These are phyloP conservation scores for Citrus medica DNA, from an alignment of 345 rosid genomes.

Conservation along the genomic window DNA sequence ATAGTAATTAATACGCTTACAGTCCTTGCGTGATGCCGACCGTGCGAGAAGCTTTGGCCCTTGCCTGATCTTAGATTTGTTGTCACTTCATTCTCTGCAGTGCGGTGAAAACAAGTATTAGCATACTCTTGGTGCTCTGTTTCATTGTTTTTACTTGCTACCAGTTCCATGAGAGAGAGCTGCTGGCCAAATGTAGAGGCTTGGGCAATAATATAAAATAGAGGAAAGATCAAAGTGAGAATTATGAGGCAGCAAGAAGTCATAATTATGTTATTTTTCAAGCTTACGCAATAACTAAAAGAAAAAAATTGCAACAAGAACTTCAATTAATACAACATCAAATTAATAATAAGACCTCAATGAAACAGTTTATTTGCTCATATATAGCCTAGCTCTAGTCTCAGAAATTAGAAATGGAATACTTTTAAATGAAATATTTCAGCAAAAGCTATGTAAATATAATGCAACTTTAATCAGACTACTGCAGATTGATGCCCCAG, in stretches of 20 bases:
- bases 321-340: no score
- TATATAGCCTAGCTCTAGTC: background rate
- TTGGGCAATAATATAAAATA: background rate
- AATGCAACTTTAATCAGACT: background rate
- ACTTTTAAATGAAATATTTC: background rate
- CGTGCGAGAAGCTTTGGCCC: constrained; percentile 14
- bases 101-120: background rate
- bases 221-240: constrained; percentile 16
- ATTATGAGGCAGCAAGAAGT: constrained; percentile 16
- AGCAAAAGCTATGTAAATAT: background rate
- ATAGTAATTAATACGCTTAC: constrained; percentile 16
- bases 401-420: background rate
- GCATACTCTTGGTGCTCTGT: background rate
- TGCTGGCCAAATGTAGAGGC: background rate
- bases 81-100: constrained; percentile 13
- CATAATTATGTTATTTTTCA: background rate
- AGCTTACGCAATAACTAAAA: background rate
- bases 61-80: constrained; percentile 23
- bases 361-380: background rate
- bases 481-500: background rate
- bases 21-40: constrained; percentile 11
- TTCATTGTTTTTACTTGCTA: background rate
- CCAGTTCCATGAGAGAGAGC: background rate
- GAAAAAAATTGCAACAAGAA: no score
- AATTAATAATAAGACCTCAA: background rate